These are phyloP conservation scores for Allium sativum DNA, from an alignment of 106 monocot genomes.

Conservation along the genomic window DNA sequence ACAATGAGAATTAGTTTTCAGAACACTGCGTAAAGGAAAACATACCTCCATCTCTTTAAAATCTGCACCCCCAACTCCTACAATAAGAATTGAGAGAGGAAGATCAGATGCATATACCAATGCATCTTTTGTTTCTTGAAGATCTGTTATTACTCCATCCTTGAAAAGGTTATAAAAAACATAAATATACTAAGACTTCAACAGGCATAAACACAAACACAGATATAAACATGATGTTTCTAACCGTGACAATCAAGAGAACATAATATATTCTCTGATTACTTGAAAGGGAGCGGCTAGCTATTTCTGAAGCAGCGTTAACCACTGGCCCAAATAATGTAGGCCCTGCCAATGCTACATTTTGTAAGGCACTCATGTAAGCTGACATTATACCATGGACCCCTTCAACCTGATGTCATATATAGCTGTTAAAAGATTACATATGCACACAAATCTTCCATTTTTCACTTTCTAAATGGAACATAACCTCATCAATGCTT, in stretches of 20 bases:
- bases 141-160: constrained; percentile 96
- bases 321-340: constrained; percentile 87
- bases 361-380: constrained; percentile 75
- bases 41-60: constrained; percentile 92
- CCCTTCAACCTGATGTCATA: constrained; percentile 69
- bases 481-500: no score
- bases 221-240: not conserved
- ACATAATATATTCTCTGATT: constrained; percentile 61
- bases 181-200: not conserved
- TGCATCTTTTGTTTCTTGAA: constrained; percentile 87
- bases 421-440: not conserved
- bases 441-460: no score
- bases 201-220: not conserved
- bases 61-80: constrained; percentile 91
- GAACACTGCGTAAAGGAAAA: not conserved
- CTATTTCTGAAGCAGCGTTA: constrained; percentile 50
- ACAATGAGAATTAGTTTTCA: not conserved
- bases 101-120: constrained; percentile 82
- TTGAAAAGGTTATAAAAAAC: constrained; percentile 8
- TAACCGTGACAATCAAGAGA: constrained; percentile 82
- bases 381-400: constrained; percentile 87
- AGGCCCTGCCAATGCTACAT: constrained; percentile 91
- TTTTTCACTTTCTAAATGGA: no score
- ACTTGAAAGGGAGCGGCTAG: constrained; percentile 42
- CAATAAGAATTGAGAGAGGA: constrained; percentile 81